Percentiles rank a stretch among this genome's conserved stretches.
Conservation (phyloP, 345 rosid genomes). For the Arabidopsis suecica region DNA sequence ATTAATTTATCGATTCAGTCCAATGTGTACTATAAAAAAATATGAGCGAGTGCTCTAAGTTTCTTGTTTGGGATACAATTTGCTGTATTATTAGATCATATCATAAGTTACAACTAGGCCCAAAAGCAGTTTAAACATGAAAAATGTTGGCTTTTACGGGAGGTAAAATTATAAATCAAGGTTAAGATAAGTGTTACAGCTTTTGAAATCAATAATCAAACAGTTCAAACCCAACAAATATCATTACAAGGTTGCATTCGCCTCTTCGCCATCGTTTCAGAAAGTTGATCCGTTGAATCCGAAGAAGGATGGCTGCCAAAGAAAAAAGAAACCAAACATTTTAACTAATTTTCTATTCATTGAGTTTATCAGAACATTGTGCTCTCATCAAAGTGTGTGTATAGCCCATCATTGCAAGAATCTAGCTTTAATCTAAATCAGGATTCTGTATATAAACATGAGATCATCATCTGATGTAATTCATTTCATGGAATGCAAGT, state of each 20-base stretch:
- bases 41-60: too few species aligned
- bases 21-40: not conserved
- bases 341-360: not conserved
- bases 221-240: not conserved
- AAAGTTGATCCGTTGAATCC: conserved; percentile 87
- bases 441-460: not conserved
- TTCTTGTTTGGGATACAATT: not conserved
- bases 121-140: not conserved
- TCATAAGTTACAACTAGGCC: not conserved
- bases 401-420: not conserved
- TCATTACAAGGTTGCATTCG: conserved; percentile 17
- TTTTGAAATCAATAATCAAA: conserved; percentile 16
- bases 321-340: not conserved
- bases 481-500: not conserved
- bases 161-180: not conserved
- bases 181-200: conserved; percentile 13
- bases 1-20: not conserved
- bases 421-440: not conserved
- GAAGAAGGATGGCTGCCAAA: conserved; percentile 63
- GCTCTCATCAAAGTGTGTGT: not conserved
- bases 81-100: not conserved
- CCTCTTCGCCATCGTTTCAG: conserved; percentile 21
- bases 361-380: not conserved
- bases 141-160: not conserved
- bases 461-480: not conserved